These are phyloP conservation scores for Amauroascus verrucosus DNA, from an alignment of 2,329 filamentous ascomycete species.

Conservation along the genomic window DNA sequence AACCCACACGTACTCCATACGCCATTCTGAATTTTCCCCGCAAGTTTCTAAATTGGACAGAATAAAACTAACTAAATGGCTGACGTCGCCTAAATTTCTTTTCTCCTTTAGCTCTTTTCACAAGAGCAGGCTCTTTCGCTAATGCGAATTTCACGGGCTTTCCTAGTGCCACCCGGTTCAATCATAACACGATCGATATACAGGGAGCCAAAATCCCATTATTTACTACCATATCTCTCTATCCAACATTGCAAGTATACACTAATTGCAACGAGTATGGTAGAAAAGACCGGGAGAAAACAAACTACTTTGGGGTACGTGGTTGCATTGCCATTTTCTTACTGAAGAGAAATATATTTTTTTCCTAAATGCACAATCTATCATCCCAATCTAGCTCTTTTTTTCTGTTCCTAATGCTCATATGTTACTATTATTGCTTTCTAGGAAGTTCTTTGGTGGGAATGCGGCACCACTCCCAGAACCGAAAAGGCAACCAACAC, in stretches of 20 bases:
- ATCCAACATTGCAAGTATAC: background rate
- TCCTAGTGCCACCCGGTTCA: background rate
- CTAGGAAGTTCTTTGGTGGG: constrained; percentile 75
- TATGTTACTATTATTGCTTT: background rate
- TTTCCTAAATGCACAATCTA: no score
- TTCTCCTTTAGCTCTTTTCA: background rate
- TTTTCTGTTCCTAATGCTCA: background rate
- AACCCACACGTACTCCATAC: no score
- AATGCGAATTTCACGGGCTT: background rate
- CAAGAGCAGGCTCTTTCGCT: background rate
- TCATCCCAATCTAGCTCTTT: background rate
- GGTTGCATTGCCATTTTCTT: constrained; percentile 37
- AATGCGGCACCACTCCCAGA: constrained; percentile 48
- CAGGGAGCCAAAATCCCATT: background rate
- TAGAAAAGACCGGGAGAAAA: constrained; percentile 37
- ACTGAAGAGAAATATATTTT: no score
- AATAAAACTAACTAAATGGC: background rate
- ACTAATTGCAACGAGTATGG: constrained; percentile 1
- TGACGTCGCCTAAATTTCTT: background rate
- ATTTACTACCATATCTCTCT: background rate
- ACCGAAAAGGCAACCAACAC: constrained; percentile 63
- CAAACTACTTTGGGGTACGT: constrained; percentile 88
- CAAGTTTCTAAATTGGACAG: no score
- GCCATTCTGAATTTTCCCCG: no score
- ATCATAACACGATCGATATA: background rate